phyloP scores from a whole-genome alignment of 2,329 filamentous ascomycete species.

The Bipolaris victoriae region DNA sequence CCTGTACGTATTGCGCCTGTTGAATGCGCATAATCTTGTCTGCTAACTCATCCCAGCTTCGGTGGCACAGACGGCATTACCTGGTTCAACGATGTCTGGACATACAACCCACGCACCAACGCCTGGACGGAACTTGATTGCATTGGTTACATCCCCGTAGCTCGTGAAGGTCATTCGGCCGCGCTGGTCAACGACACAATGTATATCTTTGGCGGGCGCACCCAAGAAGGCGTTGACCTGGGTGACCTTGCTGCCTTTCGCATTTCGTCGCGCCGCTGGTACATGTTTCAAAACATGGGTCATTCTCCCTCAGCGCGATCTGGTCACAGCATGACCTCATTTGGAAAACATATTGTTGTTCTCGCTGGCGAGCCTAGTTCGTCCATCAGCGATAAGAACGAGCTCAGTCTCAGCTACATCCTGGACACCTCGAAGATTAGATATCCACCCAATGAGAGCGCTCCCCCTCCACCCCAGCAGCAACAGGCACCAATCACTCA shows the following conservation, averaged over 20 bases:
- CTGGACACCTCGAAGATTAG: conserved; percentile 95
- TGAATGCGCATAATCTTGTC: conserved; percentile 51
- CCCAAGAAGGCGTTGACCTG: conserved; percentile 88
- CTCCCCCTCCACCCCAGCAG: conserved; percentile 22
- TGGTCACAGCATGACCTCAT: conserved; percentile 96
- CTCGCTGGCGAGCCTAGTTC: conserved; percentile 94
- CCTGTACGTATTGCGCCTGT: conserved; percentile 60
- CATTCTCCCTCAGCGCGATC: conserved; percentile 91
- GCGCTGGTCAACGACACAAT: conserved; percentile 96
- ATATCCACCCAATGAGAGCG: conserved; percentile 78
- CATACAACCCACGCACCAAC: conserved; percentile 83
- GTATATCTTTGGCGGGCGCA: conserved; percentile 98
- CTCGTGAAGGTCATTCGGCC: conserved; percentile 92
- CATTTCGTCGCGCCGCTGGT: conserved; percentile 87
- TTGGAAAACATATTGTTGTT: conserved; percentile 90
- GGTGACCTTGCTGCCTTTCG: conserved; percentile 89
- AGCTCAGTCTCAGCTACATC: conserved; percentile 87
- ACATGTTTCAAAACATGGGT: conserved; percentile 99
- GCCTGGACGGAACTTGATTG: conserved; percentile 89
- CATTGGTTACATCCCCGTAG: conserved; percentile 94
- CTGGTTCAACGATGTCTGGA: conserved; percentile 99
- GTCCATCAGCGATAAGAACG: conserved; percentile 76
- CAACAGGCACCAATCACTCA: conserved; percentile 43
- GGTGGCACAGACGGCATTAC: conserved; percentile 93
- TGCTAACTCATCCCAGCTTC: conserved; percentile 65